Evolutionary conservation across 148 eudicot genomes (phyloP).

Genomic region (Chenopodium berlandieri): DNA sequence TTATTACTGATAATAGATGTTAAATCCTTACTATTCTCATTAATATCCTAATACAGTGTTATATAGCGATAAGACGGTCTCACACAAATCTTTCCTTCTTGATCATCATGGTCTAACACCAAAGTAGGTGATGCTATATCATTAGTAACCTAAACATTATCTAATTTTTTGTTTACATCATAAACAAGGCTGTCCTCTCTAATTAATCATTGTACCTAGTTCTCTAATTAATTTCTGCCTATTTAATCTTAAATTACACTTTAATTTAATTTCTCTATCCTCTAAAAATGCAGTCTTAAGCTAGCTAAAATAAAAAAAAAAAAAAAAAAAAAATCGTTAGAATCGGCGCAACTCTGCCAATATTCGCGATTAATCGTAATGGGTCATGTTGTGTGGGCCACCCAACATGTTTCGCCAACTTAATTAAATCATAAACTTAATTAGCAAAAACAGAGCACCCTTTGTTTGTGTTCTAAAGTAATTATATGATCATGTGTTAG

Average conservation of each 20-base stretch:
- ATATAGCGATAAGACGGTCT: neutral
- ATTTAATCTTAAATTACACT: neutral
- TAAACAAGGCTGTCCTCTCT: constrained; percentile 16
- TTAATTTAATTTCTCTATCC: neutral
- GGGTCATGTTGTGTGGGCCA: constrained; percentile 32
- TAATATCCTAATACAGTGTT: no score
- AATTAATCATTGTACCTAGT: constrained; percentile 23
- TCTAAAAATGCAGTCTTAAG: constrained; percentile 4
- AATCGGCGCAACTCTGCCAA: constrained; percentile 26
- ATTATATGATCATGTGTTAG: constrained; percentile 10
- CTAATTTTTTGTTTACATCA: constrained; percentile 7
- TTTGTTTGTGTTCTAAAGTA: constrained; percentile 1
- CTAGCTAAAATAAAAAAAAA: neutral
- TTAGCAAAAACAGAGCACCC: constrained; percentile 5
- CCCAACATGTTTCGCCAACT: constrained; percentile 19
- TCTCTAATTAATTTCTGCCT: neutral
- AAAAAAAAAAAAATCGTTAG: neutral
- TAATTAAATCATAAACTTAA: neutral
- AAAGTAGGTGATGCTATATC: neutral
- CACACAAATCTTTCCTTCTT: neutral
- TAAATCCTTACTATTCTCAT: no score
- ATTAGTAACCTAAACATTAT: neutral
- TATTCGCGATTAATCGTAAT: constrained; percentile 25
- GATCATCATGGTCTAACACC: neutral
- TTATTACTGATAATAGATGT: no score